phyloP scores from a whole-genome alignment of 192 early-diverging fungal genomes.

The Coemansia sp. region DNA sequence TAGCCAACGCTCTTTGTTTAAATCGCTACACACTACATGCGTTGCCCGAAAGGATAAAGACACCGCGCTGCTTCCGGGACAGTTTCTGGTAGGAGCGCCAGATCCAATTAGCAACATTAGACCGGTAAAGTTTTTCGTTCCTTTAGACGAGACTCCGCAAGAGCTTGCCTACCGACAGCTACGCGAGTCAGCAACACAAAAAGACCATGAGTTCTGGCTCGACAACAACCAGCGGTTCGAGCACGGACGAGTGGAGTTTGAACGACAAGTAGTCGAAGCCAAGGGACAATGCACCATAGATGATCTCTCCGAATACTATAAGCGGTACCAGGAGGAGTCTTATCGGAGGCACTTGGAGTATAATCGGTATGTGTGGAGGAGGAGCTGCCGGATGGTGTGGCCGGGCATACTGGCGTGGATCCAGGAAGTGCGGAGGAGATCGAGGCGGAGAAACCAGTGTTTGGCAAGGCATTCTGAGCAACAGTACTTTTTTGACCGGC shows the following conservation, averaged over 20 bases:
- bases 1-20: neutral
- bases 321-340: slow-evolving; percentile 45
- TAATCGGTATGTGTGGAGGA: slow-evolving; percentile 41
- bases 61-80: slow-evolving; percentile 33
- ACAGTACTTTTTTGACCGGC: slow-evolving; percentile 18
- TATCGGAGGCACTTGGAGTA: slow-evolving; percentile 37
- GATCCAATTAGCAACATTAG: slow-evolving; percentile 50
- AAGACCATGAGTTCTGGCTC: slow-evolving; percentile 45
- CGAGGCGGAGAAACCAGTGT: slow-evolving; percentile 6
- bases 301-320: slow-evolving; percentile 39
- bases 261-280: slow-evolving; percentile 9
- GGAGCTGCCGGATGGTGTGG: slow-evolving; percentile 37
- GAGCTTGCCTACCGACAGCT: slow-evolving; percentile 31
- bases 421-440: slow-evolving; percentile 16
- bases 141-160: slow-evolving; percentile 25
- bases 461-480: slow-evolving; percentile 29
- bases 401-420: slow-evolving; percentile 39
- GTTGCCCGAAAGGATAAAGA: slow-evolving; percentile 1
- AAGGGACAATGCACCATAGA: slow-evolving; percentile 32
- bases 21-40: neutral
- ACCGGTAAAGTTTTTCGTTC: slow-evolving; percentile 29
- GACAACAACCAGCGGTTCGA: slow-evolving; percentile 49
- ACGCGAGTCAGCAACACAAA: slow-evolving; percentile 25
- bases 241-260: slow-evolving; percentile 34
- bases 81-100: slow-evolving; percentile 40